Conservation (phyloP, 306 rosid genomes). For the Fragaria nilgerrensis region DNA sequence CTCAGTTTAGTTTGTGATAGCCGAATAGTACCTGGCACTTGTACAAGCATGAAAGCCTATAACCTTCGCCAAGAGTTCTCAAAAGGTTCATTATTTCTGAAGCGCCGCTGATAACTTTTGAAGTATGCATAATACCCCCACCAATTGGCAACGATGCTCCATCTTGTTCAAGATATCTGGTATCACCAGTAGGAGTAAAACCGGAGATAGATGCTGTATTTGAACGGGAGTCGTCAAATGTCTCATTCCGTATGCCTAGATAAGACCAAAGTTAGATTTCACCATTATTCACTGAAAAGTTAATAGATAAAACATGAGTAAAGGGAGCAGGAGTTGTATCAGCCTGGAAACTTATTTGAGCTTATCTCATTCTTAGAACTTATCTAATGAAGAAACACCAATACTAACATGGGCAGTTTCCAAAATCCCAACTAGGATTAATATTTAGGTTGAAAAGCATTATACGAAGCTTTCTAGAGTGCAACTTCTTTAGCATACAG, state of each 20-base stretch:
- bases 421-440: neutral
- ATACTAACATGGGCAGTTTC: neutral
- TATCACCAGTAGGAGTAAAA: constrained; percentile 52
- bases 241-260: constrained; percentile 69
- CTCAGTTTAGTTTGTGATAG: constrained; percentile 22
- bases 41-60: constrained; percentile 81
- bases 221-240: constrained; percentile 67
- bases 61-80: constrained; percentile 87
- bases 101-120: constrained; percentile 57
- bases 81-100: constrained; percentile 77
- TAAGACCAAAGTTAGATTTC: constrained; percentile 14
- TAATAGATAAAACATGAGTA: neutral
- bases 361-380: neutral
- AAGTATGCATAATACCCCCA: constrained; percentile 50
- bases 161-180: constrained; percentile 62
- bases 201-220: constrained; percentile 50
- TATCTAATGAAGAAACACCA: neutral
- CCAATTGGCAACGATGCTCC: constrained; percentile 39
- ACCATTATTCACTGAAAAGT: constrained; percentile 8
- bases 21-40: constrained; percentile 74
- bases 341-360: neutral
- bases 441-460: neutral
- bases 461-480: neutral
- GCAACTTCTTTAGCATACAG: neutral
- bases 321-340: neutral